Evolutionary conservation across 257 asterid genomes (phyloP).

Genomic region (Nicotiana undulata): DNA sequence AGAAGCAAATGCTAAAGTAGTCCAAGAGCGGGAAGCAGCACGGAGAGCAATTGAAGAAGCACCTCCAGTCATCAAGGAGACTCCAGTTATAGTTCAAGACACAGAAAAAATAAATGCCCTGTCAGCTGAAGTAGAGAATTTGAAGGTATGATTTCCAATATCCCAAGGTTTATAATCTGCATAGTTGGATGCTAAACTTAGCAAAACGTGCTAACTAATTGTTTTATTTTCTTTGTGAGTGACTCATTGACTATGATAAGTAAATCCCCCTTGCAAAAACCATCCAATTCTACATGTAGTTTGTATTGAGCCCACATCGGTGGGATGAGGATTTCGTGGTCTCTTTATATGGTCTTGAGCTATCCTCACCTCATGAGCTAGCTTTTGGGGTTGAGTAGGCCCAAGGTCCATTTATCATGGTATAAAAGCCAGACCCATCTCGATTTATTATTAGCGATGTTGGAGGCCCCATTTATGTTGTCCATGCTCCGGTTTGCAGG

Average conservation of each 20-base stretch:
- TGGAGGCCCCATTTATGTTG: too few species aligned
- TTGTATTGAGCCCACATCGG: not conserved
- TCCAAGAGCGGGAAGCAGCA: conserved; percentile 87
- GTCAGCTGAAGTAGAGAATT: conserved; percentile 65
- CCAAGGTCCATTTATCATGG: too few species aligned
- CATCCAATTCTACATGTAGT: not conserved
- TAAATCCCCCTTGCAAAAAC: not conserved
- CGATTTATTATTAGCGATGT: too few species aligned
- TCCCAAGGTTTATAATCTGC: not conserved
- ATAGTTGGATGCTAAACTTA: not conserved
- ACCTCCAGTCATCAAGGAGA: conserved; percentile 95
- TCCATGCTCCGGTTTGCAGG: too few species aligned
- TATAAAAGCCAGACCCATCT: too few species aligned
- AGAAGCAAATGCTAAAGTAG: conserved; percentile 78
- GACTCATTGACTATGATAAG: not conserved
- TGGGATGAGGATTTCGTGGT: too few species aligned
- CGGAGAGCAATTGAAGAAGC: conserved; percentile 92
- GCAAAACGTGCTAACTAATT: not conserved
- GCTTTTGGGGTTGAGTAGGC: too few species aligned
- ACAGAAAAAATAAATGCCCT: conserved; percentile 76
- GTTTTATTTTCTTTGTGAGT: not conserved
- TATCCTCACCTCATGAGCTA: too few species aligned
- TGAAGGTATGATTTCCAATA: conserved; percentile 48
- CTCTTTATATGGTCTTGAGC: too few species aligned
- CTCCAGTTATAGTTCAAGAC: conserved; percentile 90